Evolutionary conservation across 2,329 filamentous ascomycete genomes (phyloP), one percentile per base, ranked within the genome.

Genomic region (Tympanopsis confertula): DNA sequence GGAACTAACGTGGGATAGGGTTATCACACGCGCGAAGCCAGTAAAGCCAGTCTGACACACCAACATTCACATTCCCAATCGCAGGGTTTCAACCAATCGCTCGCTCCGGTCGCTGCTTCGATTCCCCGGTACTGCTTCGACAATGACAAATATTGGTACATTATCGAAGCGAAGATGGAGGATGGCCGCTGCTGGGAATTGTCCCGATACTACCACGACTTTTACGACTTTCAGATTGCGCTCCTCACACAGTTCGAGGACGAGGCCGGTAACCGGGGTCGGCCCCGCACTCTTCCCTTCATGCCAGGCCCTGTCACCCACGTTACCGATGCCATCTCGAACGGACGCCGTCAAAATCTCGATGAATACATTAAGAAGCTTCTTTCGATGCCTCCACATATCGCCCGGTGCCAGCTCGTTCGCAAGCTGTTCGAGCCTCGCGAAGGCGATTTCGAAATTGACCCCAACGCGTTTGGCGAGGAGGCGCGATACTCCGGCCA

Each of bases 141-240:
- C 42, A 89, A 96, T 54, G 88, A 95, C 49, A 95, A 95, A 57
- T 96, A 96, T 60, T 96, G 91, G 86, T 98, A 96, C 53, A 85
- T 95, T 39, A 89, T 98, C 41, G 88, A 95, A 57, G 86, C 85
- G 18, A 73, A 81, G 50, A 75, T 96, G 58, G 86, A 94, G 52
- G 88, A 96, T 54, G 88, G 87, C 35, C 74, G 85, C 35, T 81
- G 85, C 53, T 96, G 88, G 87, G 88, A 95, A 55, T 65, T 98
- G 36, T 89, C 86, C 28, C 78, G 91, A 44, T 91, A 94, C 53
- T 98, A 98, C 53, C 87, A 96, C 57, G 91, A 96, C 62, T 98
- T 98, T 55, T 98, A 96, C 62, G 91, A 96, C 58, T 89, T 96
- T 57, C 91, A 98, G 57, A 96, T 96, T 53, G 86, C 87, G 20